Conservation (phyloP, 257 asterid species). For the Solanum lycopersicoides region DNA sequence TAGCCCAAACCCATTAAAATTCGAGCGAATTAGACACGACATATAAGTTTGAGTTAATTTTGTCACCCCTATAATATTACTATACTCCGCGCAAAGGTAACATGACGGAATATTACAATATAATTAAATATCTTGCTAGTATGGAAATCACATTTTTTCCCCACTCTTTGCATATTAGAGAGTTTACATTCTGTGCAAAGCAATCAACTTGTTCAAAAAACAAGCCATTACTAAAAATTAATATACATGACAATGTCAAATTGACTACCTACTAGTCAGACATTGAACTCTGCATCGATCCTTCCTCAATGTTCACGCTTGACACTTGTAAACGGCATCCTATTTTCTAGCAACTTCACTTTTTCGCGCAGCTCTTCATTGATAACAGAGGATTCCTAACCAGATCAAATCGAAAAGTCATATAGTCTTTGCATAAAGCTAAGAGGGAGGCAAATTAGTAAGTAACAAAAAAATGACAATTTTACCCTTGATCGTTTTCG, state of each 20-base stretch:
- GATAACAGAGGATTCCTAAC: slow-evolving; percentile 43
- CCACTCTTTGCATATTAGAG: not conserved
- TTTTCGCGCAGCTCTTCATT: slow-evolving; percentile 30
- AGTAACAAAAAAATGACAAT: not conserved
- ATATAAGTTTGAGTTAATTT: not conserved
- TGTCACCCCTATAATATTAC: not conserved
- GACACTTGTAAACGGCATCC: not conserved
- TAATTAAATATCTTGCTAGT: not conserved
- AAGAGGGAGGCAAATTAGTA: not conserved
- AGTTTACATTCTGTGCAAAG: not conserved
- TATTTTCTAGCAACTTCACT: slow-evolving; percentile 22
- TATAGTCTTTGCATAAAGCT: not conserved
- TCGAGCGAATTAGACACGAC: no score
- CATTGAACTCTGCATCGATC: not conserved
- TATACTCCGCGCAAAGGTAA: not conserved
- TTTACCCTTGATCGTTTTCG: slow-evolving; percentile 26
- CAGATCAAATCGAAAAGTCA: not conserved
- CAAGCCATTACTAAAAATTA: not conserved
- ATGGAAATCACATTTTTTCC: not conserved
- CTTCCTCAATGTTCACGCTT: not conserved
- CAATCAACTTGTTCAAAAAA: not conserved
- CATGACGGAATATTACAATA: not conserved
- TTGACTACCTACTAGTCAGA: not conserved
- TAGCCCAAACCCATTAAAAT: not conserved
- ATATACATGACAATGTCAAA: not conserved